Conservation (phyloP, 139 green algal species). For the Chlamydomonas sphaeroides region DNA sequence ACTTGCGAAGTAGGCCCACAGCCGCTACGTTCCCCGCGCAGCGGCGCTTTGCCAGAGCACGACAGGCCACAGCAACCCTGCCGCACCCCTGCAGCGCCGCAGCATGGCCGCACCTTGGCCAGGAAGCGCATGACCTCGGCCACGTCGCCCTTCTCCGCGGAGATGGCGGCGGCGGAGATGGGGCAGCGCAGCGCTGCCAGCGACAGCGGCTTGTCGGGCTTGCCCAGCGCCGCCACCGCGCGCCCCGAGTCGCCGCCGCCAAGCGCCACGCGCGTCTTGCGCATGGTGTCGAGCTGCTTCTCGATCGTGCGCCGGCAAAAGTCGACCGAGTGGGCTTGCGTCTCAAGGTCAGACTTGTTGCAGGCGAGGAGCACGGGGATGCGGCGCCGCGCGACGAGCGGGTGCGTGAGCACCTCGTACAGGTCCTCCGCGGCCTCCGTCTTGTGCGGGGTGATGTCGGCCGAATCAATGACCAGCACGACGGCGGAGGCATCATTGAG, state of each 20-base stretch:
- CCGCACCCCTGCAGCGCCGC: not conserved
- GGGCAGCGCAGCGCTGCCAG: slow-evolving; percentile 41
- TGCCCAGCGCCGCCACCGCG: slow-evolving; percentile 5
- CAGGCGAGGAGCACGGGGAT: slow-evolving; percentile 89
- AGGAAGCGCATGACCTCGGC: slow-evolving; percentile 45
- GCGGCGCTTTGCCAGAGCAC: no score
- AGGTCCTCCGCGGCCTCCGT: slow-evolving; percentile 60
- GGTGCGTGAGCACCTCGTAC: slow-evolving; percentile 64
- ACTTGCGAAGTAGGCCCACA: no score
- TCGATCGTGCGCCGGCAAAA: slow-evolving; percentile 92
- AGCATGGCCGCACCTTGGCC: slow-evolving; percentile 18
- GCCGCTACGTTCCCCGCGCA: no score
- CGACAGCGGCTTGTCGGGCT: slow-evolving; percentile 39
- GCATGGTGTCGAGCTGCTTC: slow-evolving; percentile 86
- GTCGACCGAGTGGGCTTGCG: slow-evolving; percentile 85
- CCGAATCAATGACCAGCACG: slow-evolving; percentile 88
- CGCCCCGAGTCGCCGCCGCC: not conserved
- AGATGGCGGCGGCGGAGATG: slow-evolving; percentile 36
- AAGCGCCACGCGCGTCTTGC: slow-evolving; percentile 69
- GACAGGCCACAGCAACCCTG: no score
- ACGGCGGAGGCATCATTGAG: slow-evolving; percentile 69
- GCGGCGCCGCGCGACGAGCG: slow-evolving; percentile 55
- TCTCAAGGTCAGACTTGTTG: slow-evolving; percentile 93
- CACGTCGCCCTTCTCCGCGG: slow-evolving; percentile 45
- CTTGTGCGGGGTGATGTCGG: slow-evolving; percentile 83